Base-by-base conservation (phyloP, 768 basidiomycete species). In the Phylloporus sp. region DNA sequence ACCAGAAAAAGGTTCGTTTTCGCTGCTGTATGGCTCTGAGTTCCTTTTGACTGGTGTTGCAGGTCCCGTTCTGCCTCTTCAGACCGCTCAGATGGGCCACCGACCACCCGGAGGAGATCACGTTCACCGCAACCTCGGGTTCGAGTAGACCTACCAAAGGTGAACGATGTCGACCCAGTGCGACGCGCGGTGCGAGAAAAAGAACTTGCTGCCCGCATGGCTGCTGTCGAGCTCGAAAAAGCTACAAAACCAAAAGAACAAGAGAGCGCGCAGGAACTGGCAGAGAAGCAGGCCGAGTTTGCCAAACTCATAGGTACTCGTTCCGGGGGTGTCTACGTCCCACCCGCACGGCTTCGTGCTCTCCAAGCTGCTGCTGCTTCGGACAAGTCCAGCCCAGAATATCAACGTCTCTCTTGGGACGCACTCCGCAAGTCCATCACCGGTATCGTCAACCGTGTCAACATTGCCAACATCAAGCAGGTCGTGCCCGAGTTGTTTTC, bases 391-490 rank as follows among this genome's bases (percentile, higher is more conserved):
- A 88, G 88, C 53, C 62, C 85, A 18, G 95, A 97, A 72, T 98
- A 89, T 70, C 97, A 99, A 70, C 81, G 97, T 10, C 72, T 99
- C 53, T 90, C 92, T 10, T 99, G 97, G 97, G 97, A 99, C 64
- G 97, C 97, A 2, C 73, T 99, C 53, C 85, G 95, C 66, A 99
- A 99, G 72, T 91, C 88, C 45, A 89, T 99, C 63, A 98, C 97
- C 26, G 97, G 97, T 92, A 88, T 98, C 60, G 95, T 98, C 78
- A 99, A 99, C 78, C 88, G 97, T 78, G 91, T 99, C 74, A 97
- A 98, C 69, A 79, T 93, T 18, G 79, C 85, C 59, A 98, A 98
- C 69, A 99, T 99, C 81, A 97, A 97, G 72, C 81, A 87, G 61
- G 81, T 95, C 58, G 81, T 93, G 0, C 91, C 92, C 0, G 91